Conservation (phyloP, 768 basidiomycete genomes). For the Terana coerulea region DNA sequence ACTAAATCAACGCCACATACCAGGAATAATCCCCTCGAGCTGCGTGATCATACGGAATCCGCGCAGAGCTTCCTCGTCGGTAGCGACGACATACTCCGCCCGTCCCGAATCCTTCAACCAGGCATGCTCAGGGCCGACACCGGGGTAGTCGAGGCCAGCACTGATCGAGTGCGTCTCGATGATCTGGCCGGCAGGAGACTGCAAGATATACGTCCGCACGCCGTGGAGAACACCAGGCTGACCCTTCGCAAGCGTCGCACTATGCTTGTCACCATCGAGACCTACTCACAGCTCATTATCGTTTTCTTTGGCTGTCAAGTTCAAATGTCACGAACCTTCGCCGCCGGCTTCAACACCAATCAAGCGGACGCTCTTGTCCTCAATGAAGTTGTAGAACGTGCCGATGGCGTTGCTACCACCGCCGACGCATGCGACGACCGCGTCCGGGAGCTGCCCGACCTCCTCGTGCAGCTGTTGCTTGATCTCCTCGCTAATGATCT, state of each 20-base stretch:
- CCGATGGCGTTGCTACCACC: slow-evolving; percentile 98
- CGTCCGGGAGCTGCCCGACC: slow-evolving; percentile 87
- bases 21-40: slow-evolving; percentile 95
- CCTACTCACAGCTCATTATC: slow-evolving; percentile 38
- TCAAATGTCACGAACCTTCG: slow-evolving; percentile 56
- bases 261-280: slow-evolving; percentile 80
- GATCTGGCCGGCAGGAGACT: slow-evolving; percentile 87
- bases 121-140: slow-evolving; percentile 97
- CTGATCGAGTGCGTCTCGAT: slow-evolving; percentile 97
- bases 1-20: slow-evolving; percentile 37
- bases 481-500: slow-evolving; percentile 92
- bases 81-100: slow-evolving; percentile 90
- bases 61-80: slow-evolving; percentile 89
- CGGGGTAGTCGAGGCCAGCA: slow-evolving; percentile 94
- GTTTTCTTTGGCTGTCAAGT: background rate
- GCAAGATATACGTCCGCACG: slow-evolving; percentile 92
- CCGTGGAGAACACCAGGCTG: slow-evolving; percentile 95
- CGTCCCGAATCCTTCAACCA: slow-evolving; percentile 94
- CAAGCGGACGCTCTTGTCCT: slow-evolving; percentile 78
- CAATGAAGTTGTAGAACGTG: slow-evolving; percentile 95
- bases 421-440: slow-evolving; percentile 94
- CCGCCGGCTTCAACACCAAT: slow-evolving; percentile 98
- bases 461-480: slow-evolving; percentile 74
- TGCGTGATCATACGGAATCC: slow-evolving; percentile 93
- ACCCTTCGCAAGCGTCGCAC: slow-evolving; percentile 89